Evolutionary conservation across 768 basidiomycete species (phyloP), one percentile per base, ranked within the genome.

Genomic region (Lyophyllum shimeji): DNA sequence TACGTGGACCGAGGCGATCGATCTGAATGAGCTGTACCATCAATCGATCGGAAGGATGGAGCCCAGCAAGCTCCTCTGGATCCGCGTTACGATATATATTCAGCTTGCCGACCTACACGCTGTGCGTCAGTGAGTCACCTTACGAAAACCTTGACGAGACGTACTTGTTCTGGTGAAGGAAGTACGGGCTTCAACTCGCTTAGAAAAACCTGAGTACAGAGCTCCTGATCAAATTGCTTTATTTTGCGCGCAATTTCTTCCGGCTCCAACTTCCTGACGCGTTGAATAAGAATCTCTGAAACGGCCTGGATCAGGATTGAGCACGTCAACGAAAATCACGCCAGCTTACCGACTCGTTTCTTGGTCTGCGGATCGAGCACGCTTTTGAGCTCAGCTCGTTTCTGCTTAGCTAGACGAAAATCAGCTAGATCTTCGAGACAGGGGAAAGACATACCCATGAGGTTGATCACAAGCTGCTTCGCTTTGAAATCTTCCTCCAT

Each of bases 401-500:
- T 94, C 69, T 91, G 87, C 64, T 87, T 85, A 45, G 86, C 90
- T 90, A 60, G 53, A 47, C 39, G 37, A 53, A 43, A n/a, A 50
- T 66, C 55, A 65, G 60, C 50, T 21, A 37, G 31, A 25, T 1
- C 37, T 47, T 27, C 33, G 8, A 17, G 6, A 4, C 53, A 40
- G 42, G 52, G 37, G 21, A 56, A 49, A 56, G n/a, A 37, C 60
- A 77, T 67, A 93, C 93, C 89, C 77, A 97, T 84, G 11, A 95
- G 74, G 66, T 93, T 93, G 56, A 91, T 90, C 55, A 96, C 94
- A 46, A 95, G 78, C 69, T 97, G 93, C 71, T 95, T 95, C 17
- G 95, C 95, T 67, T 95, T 93, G 77, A 99, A 99, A 68, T 95
- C 95, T 66, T 96, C 90, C 69, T 98, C 95, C 90, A 99, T 98